Evolutionary conservation across 352 stramenopile species (phyloP).

Genomic region (Globisporangium iwayamae): DNA sequence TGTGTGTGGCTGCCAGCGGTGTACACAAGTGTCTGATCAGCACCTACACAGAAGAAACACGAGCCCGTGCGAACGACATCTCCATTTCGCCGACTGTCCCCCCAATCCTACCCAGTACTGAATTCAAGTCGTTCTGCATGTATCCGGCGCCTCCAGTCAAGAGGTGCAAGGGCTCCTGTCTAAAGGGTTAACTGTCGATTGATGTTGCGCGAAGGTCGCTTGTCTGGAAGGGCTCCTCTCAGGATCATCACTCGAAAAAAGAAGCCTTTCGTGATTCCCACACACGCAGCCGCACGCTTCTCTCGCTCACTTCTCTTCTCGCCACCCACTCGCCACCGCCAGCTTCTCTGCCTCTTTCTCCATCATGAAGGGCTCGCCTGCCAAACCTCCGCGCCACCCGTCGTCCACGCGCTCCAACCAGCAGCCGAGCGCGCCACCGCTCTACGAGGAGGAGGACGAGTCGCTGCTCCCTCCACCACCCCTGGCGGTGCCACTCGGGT

Average conservation of each 20-base stretch:
- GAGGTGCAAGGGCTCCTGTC: too few relatives aligned
- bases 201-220: too few relatives aligned
- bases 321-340: not conserved
- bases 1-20: too few relatives aligned
- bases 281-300: not conserved
- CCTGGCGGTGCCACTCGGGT: conserved; percentile 10
- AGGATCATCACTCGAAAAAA: not conserved
- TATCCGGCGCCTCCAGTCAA: too few relatives aligned
- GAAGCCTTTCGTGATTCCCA: not conserved
- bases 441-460: not conserved
- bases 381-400: conserved; percentile 7
- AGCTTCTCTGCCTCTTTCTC: not conserved
- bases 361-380: conserved; percentile 6
- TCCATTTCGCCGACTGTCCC: too few relatives aligned
- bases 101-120: too few relatives aligned
- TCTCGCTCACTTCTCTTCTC: not conserved
- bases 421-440: conserved; percentile 14
- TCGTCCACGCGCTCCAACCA: conserved; percentile 4
- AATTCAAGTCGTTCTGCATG: too few relatives aligned
- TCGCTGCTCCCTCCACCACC: conserved; percentile 7
- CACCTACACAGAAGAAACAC: too few relatives aligned
- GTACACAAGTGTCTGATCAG: too few relatives aligned
- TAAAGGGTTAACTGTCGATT: too few relatives aligned
- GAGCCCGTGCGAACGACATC: too few relatives aligned
- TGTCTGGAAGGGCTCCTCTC: not conserved